Conservation (phyloP, 371 early-diverging fungal genomes). For the Saksenaea oblongispora region DNA sequence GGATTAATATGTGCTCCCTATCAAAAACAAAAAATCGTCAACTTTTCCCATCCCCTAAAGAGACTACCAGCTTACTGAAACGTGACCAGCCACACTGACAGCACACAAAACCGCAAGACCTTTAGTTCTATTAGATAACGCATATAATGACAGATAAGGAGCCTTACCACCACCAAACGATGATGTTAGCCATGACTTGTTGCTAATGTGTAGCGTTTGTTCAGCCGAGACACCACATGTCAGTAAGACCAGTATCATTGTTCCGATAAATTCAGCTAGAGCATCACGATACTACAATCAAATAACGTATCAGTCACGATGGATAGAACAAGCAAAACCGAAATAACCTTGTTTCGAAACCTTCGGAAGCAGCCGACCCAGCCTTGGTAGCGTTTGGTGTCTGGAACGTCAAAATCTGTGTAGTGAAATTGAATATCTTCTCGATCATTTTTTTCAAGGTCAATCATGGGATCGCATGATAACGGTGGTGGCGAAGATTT, state of each 20-base stretch:
- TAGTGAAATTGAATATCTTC: neutral
- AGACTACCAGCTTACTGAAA: slow-evolving; percentile 61
- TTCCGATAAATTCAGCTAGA: slow-evolving; percentile 84
- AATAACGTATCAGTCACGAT: neutral
- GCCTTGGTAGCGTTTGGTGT: neutral
- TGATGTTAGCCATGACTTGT: slow-evolving; percentile 39
- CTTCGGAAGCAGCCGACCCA: neutral
- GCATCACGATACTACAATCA: slow-evolving; percentile 59
- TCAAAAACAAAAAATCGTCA: neutral
- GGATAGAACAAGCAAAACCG: neutral
- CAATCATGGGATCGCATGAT: neutral
- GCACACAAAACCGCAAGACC: slow-evolving; percentile 44
- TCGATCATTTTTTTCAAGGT: neutral
- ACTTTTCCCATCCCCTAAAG: neutral
- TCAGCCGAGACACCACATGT: slow-evolving; percentile 70
- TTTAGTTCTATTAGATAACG: slow-evolving; percentile 3
- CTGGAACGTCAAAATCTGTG: neutral
- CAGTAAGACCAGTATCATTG: slow-evolving; percentile 68
- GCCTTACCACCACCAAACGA: slow-evolving; percentile 41
- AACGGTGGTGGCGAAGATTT: neutral
- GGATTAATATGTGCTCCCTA: slow-evolving; percentile 84
- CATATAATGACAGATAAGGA: neutral
- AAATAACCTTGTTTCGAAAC: neutral
- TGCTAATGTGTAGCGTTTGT: slow-evolving; percentile 28
- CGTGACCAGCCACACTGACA: slow-evolving; percentile 70